Base-by-base conservation (phyloP, 2,329 filamentous ascomycete species). In the Leptographium procerum region DNA sequence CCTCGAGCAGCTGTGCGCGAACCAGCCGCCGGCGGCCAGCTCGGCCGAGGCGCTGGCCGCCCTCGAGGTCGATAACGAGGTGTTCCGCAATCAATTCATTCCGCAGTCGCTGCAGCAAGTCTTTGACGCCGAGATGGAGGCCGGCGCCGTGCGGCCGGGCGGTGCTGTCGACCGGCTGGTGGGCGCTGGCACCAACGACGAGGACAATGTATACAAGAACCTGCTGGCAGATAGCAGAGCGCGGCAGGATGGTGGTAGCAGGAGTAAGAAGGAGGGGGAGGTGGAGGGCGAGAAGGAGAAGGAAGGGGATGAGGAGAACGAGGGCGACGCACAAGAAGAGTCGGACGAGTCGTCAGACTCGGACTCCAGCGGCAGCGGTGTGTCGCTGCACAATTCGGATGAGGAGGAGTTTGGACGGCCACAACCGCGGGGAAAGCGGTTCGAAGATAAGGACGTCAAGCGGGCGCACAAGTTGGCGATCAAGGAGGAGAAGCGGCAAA, bases 31-130 rank as follows among this genome's bases (percentile, higher is more conserved):
- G 29, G 73, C 73, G 2, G 71, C 69, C 1, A 65, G 65, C 16
- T 69, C 66, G 8, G 68, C 65, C 22, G 62, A 68, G 29, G 70
- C 71, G 1, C 65, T 65, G 29, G 83, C 81, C 1, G 79, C 85
- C 57, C 76, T 84, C 22, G 87, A 91, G 64, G 84, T 92, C 11
- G 89, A 96, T 66, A 89, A 91, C 59, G 89, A 94, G 64, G 94
- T 97, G 7, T 99, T 96, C 76, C 83, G 92, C 66, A 88, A 96
- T 67, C 90, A 96, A 70, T 99, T 95, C 71, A 97, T 99, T 56
- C 94, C 94, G 0, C 91, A 96, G 71, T 97, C 89, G 0, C 78
- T 99, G 50, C 89, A 97, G 65, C 90, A 99, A 68, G 92, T 99
- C 5, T 96, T 96, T 71, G 91, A 99, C 69, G 85, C 96, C 55